These are phyloP conservation scores for Leishmania amazonensis DNA, from an alignment of 208 protist species.

Conservation along the genomic window DNA sequence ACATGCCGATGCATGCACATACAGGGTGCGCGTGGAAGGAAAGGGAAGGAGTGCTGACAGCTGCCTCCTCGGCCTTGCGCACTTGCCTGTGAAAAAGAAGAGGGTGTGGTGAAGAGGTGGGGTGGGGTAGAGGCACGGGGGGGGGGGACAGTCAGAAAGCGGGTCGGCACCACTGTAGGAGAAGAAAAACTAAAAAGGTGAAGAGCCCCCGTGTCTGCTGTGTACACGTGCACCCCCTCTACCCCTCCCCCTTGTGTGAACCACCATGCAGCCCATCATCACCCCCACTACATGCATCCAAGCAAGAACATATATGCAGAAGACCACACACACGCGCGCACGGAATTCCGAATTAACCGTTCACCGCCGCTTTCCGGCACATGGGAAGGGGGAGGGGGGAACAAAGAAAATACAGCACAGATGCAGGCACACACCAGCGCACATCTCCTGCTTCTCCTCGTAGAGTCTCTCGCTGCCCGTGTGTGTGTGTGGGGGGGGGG, in stretches of 20 bases:
- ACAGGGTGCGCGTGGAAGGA: not conserved
- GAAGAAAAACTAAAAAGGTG: constrained; percentile 6
- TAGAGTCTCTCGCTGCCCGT: not conserved
- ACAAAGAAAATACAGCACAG: not conserved
- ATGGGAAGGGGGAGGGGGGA: no score
- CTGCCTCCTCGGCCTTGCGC: not conserved
- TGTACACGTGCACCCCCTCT: not conserved
- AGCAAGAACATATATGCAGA: not conserved
- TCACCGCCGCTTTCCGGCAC: not conserved
- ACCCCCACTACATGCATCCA: not conserved
- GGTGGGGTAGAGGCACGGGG: no score
- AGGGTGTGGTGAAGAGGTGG: not conserved
- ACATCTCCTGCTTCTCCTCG: not conserved
- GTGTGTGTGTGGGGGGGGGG: not conserved
- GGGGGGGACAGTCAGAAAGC: not conserved
- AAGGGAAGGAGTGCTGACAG: not conserved
- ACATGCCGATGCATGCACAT: not conserved
- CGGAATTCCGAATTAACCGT: not conserved
- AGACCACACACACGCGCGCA: not conserved
- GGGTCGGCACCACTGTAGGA: not conserved
- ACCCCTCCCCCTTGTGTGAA: not conserved
- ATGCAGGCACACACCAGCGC: not conserved
- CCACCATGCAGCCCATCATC: not conserved
- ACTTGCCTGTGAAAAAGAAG: not conserved
- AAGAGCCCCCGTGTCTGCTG: not conserved